Evolutionary conservation across 2,329 filamentous ascomycete species (phyloP), one percentile per base, ranked within the genome.

Genomic region (Coniella vitis): DNA sequence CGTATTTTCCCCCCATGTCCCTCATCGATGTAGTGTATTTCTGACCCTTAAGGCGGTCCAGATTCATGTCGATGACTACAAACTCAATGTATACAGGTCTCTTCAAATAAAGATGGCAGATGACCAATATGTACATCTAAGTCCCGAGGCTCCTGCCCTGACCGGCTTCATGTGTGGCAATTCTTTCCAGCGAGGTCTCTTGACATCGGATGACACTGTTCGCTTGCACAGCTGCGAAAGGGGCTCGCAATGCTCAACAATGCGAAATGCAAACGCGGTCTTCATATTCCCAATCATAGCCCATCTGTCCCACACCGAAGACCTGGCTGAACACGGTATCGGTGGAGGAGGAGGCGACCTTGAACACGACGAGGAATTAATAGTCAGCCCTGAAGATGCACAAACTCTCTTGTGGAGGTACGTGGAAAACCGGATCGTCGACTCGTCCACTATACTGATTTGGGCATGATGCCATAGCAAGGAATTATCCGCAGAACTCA

Each of bases 201-300:
- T 96, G 21, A 94, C 87, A 0, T 69, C 69, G 0, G 71, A 84
- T 20, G 63, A 75, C 20, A 68, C 70, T 17, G 81, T 79, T 1
- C 79, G 85, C 2, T 72, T 97, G 7, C 91, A 97, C 63, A 94
- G 88, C 59, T 96, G 91, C 57, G 90, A 95, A 59, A 84, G 80
- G 54, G 86, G 83, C 0, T 79, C 76, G 51, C 72, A 75, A 19
- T 89, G 85, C 56, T 59, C 68, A 0, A 67, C 73, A 0, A 71
- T 69, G 41, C 62, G 60, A 56, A 72, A 61, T 7, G 35, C 20
- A 1, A 19, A 31, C 12, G 76, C 86, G 0, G 84, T 96, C 7
- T 83, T 78, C 60, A 91, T 96, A 46, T 80, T 79, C 7, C 90
- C 90, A 0, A 83, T 96, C 37, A 76, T 95, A 14, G 81, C 82